Evolutionary conservation across 768 basidiomycete genomes (phyloP).

Genomic region (Kwoniella dejecticola): DNA sequence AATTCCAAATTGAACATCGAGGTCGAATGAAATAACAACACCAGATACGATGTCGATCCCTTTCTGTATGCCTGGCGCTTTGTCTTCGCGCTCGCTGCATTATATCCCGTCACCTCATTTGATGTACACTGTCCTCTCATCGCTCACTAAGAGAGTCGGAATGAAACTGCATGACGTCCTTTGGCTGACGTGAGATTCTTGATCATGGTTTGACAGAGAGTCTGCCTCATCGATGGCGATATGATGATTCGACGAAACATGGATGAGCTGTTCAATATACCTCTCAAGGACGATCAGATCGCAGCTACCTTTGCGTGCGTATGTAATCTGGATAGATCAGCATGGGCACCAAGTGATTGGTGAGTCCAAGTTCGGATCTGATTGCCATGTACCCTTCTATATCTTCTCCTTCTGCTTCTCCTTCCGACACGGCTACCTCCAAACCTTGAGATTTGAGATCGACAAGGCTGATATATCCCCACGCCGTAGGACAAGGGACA

Average conservation of each 20-base stretch:
- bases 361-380: conserved; percentile 43
- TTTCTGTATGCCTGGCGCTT: too few relatives aligned
- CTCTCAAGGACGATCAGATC: conserved; percentile 63
- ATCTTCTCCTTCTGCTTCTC: not conserved
- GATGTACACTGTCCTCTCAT: too few relatives aligned
- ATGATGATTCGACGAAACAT: conserved; percentile 38
- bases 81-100: too few relatives aligned
- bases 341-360: conserved; percentile 88
- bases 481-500: conserved; percentile 73
- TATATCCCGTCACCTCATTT: too few relatives aligned
- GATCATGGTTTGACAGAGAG: conserved; percentile 15
- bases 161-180: not conserved
- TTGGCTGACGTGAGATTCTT: not conserved
- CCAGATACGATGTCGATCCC: too few relatives aligned
- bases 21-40: too few relatives aligned
- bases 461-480: not conserved
- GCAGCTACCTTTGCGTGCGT: conserved; percentile 86
- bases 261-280: conserved; percentile 35
- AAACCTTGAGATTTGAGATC: not conserved
- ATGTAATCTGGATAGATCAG: conserved; percentile 79
- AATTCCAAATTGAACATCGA: too few relatives aligned
- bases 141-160: not conserved
- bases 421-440: too few relatives aligned
- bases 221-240: conserved; percentile 40
- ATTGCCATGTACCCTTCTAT: too few relatives aligned